These are phyloP conservation scores for Hypomyces rosellus DNA, from an alignment of 2,329 filamentous ascomycete genomes.

Conservation along the genomic window DNA sequence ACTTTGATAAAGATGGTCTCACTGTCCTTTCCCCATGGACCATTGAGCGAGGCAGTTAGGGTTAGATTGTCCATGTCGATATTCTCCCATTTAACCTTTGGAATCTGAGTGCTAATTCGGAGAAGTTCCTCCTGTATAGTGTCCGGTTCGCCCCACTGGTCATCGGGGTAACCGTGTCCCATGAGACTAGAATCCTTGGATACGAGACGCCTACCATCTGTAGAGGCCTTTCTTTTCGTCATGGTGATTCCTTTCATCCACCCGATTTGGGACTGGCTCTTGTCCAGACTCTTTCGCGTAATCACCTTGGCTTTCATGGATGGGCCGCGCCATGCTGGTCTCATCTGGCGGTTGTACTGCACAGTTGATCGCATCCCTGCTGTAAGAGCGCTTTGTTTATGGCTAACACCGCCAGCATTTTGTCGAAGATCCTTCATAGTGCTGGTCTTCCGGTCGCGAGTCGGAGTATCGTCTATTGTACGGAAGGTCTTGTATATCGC, in stretches of 20 bases:
- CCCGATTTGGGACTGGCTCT: slow-evolving; percentile 52
- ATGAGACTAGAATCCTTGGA: slow-evolving; percentile 48
- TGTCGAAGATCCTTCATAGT: slow-evolving; percentile 58
- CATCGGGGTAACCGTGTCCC: slow-evolving; percentile 44
- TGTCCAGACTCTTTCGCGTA: slow-evolving; percentile 35
- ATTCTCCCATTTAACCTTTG: slow-evolving; percentile 58
- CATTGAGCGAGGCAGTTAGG: slow-evolving; percentile 55
- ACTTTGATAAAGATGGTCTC: slow-evolving; percentile 57
- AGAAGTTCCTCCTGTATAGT: slow-evolving; percentile 59
- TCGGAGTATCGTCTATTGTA: slow-evolving; percentile 55
- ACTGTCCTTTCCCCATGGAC: slow-evolving; percentile 54
- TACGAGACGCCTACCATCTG: slow-evolving; percentile 38
- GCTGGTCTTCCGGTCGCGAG: slow-evolving; percentile 51
- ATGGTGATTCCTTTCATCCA: slow-evolving; percentile 67
- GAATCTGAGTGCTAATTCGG: slow-evolving; percentile 54
- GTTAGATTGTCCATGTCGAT: slow-evolving; percentile 57
- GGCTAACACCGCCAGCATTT: slow-evolving; percentile 34
- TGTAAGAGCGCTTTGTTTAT: slow-evolving; percentile 39
- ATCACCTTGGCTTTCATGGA: slow-evolving; percentile 53
- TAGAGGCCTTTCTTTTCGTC: slow-evolving; percentile 46
- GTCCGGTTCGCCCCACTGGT: slow-evolving; percentile 56
- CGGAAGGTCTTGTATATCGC: slow-evolving; percentile 82
- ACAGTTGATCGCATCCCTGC: slow-evolving; percentile 35
- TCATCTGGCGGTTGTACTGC: slow-evolving; percentile 23
- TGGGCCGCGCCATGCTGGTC: slow-evolving; percentile 45